Evolutionary conservation across 805 yeast genomes (phyloP).

Genomic region (Cyberlindnera mississippiensis): DNA sequence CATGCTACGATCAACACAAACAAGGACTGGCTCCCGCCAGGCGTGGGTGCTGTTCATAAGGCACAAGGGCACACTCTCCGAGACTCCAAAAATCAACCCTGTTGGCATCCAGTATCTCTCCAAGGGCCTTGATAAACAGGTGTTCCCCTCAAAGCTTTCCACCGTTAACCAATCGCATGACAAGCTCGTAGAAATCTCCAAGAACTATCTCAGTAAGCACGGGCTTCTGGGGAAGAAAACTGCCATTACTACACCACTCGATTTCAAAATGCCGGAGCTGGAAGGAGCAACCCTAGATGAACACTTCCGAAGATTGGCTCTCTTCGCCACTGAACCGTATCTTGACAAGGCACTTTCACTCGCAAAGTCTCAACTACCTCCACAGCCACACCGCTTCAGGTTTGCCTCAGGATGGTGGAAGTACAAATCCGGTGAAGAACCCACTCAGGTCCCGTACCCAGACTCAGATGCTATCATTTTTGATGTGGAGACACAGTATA

Average conservation of each 20-base stretch:
- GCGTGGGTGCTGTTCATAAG: background rate
- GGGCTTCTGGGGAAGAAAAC: constrained; percentile 76
- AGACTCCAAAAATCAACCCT: constrained; percentile 59
- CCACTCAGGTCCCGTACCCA: constrained; percentile 64
- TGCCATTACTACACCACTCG: constrained; percentile 53
- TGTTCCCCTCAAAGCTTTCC: constrained; percentile 41
- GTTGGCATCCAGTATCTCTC: constrained; percentile 82
- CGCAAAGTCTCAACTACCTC: constrained; percentile 33
- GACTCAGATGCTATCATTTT: constrained; percentile 69
- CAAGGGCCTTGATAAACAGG: constrained; percentile 48
- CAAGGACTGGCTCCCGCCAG: background rate
- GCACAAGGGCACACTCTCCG: constrained; percentile 15
- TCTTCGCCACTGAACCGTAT: constrained; percentile 56
- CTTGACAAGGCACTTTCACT: constrained; percentile 46
- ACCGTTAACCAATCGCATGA: constrained; percentile 8
- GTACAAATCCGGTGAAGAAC: constrained; percentile 53
- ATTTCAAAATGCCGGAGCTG: constrained; percentile 60
- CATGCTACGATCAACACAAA: background rate
- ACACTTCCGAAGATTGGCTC: constrained; percentile 76
- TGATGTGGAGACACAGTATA: constrained; percentile 86
- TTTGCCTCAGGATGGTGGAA: constrained; percentile 76
- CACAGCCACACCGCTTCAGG: constrained; percentile 49
- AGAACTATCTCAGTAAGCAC: constrained; percentile 53
- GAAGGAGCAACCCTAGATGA: constrained; percentile 74
- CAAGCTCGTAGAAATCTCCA: constrained; percentile 49